Base-by-base conservation (phyloP, 495 filamentous ascomycete species). In the Xanthoparmelia taractica region DNA sequence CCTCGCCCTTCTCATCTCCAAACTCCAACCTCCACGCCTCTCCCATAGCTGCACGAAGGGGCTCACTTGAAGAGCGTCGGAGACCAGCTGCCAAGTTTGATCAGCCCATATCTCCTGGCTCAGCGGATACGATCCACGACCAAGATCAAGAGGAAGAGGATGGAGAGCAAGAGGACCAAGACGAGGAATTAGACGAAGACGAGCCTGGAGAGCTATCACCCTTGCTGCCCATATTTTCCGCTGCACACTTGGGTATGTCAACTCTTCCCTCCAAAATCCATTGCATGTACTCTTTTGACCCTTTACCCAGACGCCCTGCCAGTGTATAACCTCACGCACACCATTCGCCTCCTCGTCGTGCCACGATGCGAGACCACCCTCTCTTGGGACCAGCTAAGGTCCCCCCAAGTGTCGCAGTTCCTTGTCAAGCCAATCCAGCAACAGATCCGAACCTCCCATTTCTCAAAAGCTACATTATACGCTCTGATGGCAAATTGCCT, bases 381-480 rank as follows among this genome's bases (percentile, higher is more conserved):
- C 58, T 86, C 89, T n/a, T 97, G 92, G 92, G 92, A 96, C 64
- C 93, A 97, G 73, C 78, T 97, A 65, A 84, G 92, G 57, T 95
- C 92, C 13, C 93, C 92, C 10, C 93, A 97, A 71, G 87, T 97
- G 40, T 96, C 91, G 20, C 91, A 95, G 73, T 97, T 97, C 71
- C 80, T 97, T 29, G 81, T 96, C 68, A 97, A 96, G 77, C 93
- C 93, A 4, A 86, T 88, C 41, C 90, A 91, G 73, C 89, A 92
- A 65, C 87, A 91, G 68, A 89, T 96, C 43, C 83, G 84, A 59
- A 80, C 79, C 29, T 84, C 87, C 25, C 89, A 95, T 73, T 91
- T 96, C 67, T 90, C 87, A 18, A 84, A 88, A 47, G 93, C 87
- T 15, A 94, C 90, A 3, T 71, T 96, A 40, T 97, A 95, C 75